Base-by-base conservation (phyloP, 805 yeast genomes). In the Cyberlindnera sargentensis region DNA sequence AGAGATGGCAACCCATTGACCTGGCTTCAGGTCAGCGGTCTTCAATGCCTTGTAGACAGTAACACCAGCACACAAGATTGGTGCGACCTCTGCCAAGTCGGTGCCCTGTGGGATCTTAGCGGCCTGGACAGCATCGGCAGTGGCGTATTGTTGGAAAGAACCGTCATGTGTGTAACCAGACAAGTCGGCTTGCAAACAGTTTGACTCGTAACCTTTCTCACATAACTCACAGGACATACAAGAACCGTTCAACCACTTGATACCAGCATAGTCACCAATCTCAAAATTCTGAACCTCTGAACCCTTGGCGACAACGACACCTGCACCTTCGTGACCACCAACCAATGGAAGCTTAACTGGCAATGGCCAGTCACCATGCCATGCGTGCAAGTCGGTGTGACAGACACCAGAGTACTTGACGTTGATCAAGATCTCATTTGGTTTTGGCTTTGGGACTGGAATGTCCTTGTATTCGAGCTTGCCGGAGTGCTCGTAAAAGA, bases 341-440 rank as follows among this genome's bases (percentile, higher is more conserved):
- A 84, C 89, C 54, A 84, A 69, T 25, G 93, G 91, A 47, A 82
- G 71, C 62, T 81, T 82, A 52, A 82, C 76, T 50, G 68, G 76
- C 64, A 83, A 71, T 41, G 95, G 93, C 95, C 95, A 87, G 70
- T 88, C 95, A 60, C 95, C 95, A 63, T 84, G 78, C 90, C 93
- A 85, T 44, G 95, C 95, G 71, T 88, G 96, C 64, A 88, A 76
- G 62, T 87, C 96, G 32, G 95, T 86, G 73, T 89, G 96, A 69
- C 96, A 87, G 45, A 87, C 95, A 67, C 96, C 96, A 27, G 95
- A 79, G 74, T 81, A 87, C 69, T 79, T 80, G 66, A 88, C 80
- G 65, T 88, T 80, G 68, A 88, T 72, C 63, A 88, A 74, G 53
- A 87, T 72, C 68, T 87, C 90, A 61, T 80, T 82, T 47, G 86